These are phyloP conservation scores for Cyanidioschyzon merolae DNA, from an alignment of 23 red algal genomes.

Conservation along the genomic window DNA sequence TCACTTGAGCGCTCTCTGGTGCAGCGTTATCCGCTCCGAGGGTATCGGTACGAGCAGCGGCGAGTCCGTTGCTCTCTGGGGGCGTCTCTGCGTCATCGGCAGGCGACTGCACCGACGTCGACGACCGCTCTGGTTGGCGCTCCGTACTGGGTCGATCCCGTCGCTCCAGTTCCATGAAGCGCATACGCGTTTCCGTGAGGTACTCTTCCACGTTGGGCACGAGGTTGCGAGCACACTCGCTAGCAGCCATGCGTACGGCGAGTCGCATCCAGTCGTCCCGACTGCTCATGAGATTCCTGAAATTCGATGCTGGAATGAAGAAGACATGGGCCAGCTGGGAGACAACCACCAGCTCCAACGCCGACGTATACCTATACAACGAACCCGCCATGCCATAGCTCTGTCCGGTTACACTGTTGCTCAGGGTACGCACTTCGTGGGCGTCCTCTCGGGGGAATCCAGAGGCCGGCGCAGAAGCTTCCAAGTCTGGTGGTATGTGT, in stretches of 20 bases:
- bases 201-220: slow-evolving; percentile 13
- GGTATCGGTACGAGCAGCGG: neutral
- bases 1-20: neutral
- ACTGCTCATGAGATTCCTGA: neutral
- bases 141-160: neutral
- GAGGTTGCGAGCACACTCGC: slow-evolving; percentile 15
- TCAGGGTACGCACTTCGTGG: neutral
- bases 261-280: neutral
- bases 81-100: neutral
- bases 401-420: neutral
- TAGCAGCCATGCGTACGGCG: neutral
- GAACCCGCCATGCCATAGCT: neutral
- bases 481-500: too few species aligned
- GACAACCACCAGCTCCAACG: slow-evolving; percentile 17
- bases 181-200: slow-evolving; percentile 12
- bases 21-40: neutral
- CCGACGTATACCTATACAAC: neutral
- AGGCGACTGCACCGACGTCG: neutral
- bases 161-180: neutral
- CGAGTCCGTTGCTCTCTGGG: neutral
- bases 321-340: slow-evolving; percentile 13
- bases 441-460: neutral
- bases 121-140: neutral
- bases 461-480: neutral
- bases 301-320: neutral